Conservation (phyloP, 768 basidiomycete genomes). For the Pisolithus microcarpus region DNA sequence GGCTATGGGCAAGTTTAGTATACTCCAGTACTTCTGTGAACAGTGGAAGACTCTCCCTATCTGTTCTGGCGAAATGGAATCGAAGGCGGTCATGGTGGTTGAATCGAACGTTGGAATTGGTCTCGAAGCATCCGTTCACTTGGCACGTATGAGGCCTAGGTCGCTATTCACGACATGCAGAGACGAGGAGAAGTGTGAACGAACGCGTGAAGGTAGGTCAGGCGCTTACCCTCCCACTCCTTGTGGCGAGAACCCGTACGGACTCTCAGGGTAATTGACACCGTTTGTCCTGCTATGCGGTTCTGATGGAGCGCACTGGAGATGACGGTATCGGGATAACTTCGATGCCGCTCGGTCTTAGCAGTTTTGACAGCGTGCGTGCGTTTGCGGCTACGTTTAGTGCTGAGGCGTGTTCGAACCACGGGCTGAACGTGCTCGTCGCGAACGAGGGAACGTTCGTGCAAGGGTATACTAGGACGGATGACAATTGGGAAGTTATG, state of each 20-base stretch:
- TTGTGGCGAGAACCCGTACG: no score
- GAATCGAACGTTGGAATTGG: constrained; percentile 42
- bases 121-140: constrained; percentile 24
- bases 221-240: no score
- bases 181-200: constrained; percentile 20
- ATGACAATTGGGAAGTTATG: constrained; percentile 45
- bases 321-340: constrained; percentile 12
- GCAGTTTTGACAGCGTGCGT: constrained; percentile 25
- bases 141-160: constrained; percentile 27
- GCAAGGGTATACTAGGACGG: constrained; percentile 18
- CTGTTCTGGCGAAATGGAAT: constrained; percentile 29
- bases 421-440: constrained; percentile 24
- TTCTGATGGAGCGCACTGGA: constrained; percentile 11
- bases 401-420: constrained; percentile 9
- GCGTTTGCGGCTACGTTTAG: constrained; percentile 28
- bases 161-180: constrained; percentile 30
- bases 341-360: constrained; percentile 29
- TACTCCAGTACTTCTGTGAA: constrained; percentile 14
- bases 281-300: background rate
- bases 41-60: constrained; percentile 19
- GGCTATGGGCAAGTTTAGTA: constrained; percentile 10
- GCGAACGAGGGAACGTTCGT: constrained; percentile 23
- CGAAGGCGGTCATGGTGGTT: constrained; percentile 44
- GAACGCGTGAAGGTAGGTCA: constrained; percentile 12
- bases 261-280: no score